Evolutionary conservation across 2,329 filamentous ascomycete species (phyloP), one percentile per base, ranked within the genome.

Genomic region (Aulographum hederae): DNA sequence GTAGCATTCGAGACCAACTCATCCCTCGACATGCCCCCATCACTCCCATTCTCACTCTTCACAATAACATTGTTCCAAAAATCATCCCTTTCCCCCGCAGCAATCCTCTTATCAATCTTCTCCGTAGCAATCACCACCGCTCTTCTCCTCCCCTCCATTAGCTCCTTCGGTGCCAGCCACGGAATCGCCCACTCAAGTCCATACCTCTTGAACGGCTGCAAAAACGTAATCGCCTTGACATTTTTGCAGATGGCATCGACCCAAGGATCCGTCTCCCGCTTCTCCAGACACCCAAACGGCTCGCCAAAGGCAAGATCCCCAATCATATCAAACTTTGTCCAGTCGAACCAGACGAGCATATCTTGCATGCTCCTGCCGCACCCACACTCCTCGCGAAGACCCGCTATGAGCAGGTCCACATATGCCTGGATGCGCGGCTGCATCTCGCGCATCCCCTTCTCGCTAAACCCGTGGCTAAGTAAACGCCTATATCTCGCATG

Each of bases 401-500:
- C 38, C 19, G 41, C 26, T 8, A 55, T 45, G 3, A 56, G 33
- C 1, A 46, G 36, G 26, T 54, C 43, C 11, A 53, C 33, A 35
- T 53, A 52, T 5, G 20, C 14, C 13, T 42, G 40, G 4, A 59
- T 38, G 2, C 53, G 29, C 1, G 41, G 34, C 32, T 56, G 55
- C 34, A 58, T 58, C 10, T 51, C 48, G 4, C 42, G 41, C 12
- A 63, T 32, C 2, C 53, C 51, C 29, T 48, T 50, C 27, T 61
- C 57, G 0, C 57, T 58, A 37, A 63, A 61, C 0, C 51, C 55
- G 33, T 53, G 48, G 0, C 49, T 42, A 5, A 62, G 33, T 2
- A 50, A 36, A 0, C 46, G 41, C 14, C 56, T 47, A n/a, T 35
- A 29, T 15, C 45, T 42, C 15, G 39, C 12, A 36, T 47, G 46